Base-by-base conservation (phyloP, 2,329 filamentous ascomycete species). In the Leptodontidium sp. region DNA sequence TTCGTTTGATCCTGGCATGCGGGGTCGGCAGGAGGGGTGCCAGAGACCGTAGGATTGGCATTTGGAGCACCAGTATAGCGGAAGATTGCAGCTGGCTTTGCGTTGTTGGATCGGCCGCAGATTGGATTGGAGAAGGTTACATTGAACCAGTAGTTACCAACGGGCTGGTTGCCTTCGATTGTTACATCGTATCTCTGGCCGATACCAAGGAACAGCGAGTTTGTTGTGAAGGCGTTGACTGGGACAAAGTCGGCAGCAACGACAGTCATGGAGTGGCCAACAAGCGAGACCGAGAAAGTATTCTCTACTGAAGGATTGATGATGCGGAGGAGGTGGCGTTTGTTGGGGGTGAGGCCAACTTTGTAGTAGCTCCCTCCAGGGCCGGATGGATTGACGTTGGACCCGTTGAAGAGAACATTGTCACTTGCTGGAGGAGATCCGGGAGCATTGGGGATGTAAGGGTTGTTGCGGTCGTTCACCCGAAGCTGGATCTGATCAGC, bases 211-310 rank as follows among this genome's bases (percentile, higher is more conserved):
- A 83, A 87, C 32, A 91, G 80, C 2, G 87, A 83, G 7, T 85
- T 80, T 0, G 88, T 88, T 2, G 84, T 81, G 77, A 90, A 92
- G 0, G 90, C 88, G 4, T 81, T 12, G 86, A 90, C 82, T 1
- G 87, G 86, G 0, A 90, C 85, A 12, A 82, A 76, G 57, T 90
- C 83, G 75, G 92, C 92, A 79, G 89, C 89, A 61, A 93, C 82
- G 5, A 85, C 86, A 0, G 88, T 90, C 1, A 87, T 74, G 3
- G 38, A 55, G 43, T 90, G 88, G 68, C 84, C 83, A 73, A 87
- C 85, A 65, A 87, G 84, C 53, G 78, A 80, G 72, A 87, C 79
- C 21, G 77, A 75, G 71, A 82, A 81, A 65, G 78, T 78, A 35
- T 80, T 80, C 43, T 71, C 71, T 8, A 88, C 78, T 72, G 69